Percentiles rank a stretch among this genome's conserved stretches.
These are phyloP conservation scores for Dovyalis caffra DNA, from an alignment of 345 rosid genomes.

Conservation along the genomic window DNA sequence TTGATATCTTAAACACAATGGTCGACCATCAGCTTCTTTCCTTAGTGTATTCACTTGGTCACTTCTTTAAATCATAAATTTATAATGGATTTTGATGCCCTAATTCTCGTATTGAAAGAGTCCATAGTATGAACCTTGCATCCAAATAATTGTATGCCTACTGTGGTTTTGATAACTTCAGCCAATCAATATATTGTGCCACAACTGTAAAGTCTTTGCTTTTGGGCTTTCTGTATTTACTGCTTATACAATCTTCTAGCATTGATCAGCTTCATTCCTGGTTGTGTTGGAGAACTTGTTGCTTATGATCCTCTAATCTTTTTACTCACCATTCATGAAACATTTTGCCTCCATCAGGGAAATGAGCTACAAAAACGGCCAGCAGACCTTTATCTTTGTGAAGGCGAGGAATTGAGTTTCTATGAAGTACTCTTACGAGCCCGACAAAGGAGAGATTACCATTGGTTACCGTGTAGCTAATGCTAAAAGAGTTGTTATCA, in stretches of 20 bases:
- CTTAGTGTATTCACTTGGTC: not conserved
- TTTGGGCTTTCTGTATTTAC: not conserved
- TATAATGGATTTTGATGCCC: no score
- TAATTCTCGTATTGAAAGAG: no score
- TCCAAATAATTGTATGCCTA: no score
- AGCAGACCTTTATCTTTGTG: constrained; percentile 54
- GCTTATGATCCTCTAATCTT: not conserved
- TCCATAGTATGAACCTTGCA: no score
- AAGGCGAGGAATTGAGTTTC: constrained; percentile 67
- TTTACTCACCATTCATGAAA: not conserved
- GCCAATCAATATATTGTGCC: not conserved
- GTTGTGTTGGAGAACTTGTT: not conserved
- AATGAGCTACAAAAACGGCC: constrained; percentile 65
- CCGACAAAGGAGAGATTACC: constrained; percentile 56
- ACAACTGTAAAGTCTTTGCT: not conserved
- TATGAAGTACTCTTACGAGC: constrained; percentile 56
- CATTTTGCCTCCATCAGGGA: constrained; percentile 39
- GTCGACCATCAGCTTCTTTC: not conserved
- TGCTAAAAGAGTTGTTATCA: constrained; percentile 60
- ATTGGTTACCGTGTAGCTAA: constrained; percentile 55
- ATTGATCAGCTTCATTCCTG: not conserved
- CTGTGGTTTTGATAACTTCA: no score
- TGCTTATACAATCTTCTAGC: not conserved
- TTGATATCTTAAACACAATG: not conserved
- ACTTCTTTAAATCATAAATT: not conserved